These are phyloP conservation scores for Pisolithus microcarpus DNA, from an alignment of 768 basidiomycete genomes.

Conservation along the genomic window DNA sequence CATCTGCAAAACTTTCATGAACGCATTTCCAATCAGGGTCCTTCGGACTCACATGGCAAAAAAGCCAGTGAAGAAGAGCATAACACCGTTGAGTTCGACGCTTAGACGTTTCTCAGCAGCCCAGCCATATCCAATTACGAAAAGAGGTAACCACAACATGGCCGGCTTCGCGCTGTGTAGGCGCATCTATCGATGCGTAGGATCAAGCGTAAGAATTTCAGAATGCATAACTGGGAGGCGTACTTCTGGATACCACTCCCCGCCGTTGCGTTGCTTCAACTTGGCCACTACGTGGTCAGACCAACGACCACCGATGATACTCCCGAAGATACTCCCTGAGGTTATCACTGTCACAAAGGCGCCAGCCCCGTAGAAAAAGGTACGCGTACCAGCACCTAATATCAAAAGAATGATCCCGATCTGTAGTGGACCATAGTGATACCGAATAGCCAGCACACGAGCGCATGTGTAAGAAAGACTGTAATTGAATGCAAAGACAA, in stretches of 20 bases:
- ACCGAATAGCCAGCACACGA: too few relatives aligned
- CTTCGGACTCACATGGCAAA: conserved; percentile 53
- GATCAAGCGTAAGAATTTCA: not conserved
- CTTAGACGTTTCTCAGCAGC: conserved; percentile 4
- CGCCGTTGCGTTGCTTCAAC: conserved; percentile 30
- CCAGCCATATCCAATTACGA: conserved; percentile 71
- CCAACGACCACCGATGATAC: conserved; percentile 51
- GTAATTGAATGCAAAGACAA: too few relatives aligned
- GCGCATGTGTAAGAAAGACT: too few relatives aligned
- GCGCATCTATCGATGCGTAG: conserved; percentile 50
- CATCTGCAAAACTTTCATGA: conserved; percentile 26
- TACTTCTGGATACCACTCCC: conserved; percentile 58
- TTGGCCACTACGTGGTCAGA: conserved; percentile 36
- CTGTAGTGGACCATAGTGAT: too few relatives aligned
- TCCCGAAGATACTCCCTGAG: conserved; percentile 44
- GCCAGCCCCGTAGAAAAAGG: too few relatives aligned
- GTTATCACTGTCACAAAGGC: not conserved
- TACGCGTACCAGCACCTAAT: too few relatives aligned
- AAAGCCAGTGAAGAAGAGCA: conserved; percentile 69
- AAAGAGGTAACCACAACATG: conserved; percentile 48
- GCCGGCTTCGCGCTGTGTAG: conserved; percentile 39
- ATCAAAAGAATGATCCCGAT: too few relatives aligned
- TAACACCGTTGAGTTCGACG: conserved; percentile 63
- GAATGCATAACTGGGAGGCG: conserved; percentile 5
- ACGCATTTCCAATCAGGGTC: not conserved